A percentile compares a stretch with the other conserved stretches of the same genome.
Evolutionary conservation across 2,329 filamentous ascomycete genomes (phyloP).

Genomic region (Alternaria gaisen): DNA sequence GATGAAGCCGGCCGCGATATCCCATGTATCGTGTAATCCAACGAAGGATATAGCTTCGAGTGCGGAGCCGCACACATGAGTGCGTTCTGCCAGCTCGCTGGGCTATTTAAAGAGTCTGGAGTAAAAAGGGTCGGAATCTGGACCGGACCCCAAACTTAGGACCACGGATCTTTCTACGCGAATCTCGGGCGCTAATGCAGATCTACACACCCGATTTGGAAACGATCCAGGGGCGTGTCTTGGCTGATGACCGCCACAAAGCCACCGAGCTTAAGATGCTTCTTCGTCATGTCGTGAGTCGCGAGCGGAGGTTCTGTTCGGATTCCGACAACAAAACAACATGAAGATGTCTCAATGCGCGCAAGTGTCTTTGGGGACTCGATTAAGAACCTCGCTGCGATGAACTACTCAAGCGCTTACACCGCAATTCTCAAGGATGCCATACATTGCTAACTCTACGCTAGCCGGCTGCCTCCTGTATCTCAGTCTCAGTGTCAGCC

Average conservation of each 20-base stretch:
- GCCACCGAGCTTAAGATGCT: background rate
- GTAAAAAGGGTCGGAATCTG: slow-evolving; percentile 1
- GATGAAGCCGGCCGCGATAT: background rate
- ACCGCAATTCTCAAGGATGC: background rate
- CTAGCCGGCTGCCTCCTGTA: slow-evolving; percentile 5
- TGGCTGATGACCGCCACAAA: slow-evolving; percentile 11
- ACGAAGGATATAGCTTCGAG: background rate
- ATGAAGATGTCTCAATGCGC: background rate
- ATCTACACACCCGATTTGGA: slow-evolving; percentile 9
- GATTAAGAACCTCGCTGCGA: background rate
- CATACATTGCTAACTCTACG: background rate
- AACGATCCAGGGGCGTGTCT: slow-evolving; percentile 6
- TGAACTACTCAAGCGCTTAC: background rate
- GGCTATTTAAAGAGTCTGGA: background rate
- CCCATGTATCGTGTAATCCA: background rate
- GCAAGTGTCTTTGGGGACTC: background rate
- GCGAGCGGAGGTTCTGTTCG: background rate
- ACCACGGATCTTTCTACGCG: slow-evolving; percentile 5
- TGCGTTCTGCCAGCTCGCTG: background rate
- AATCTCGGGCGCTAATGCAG: slow-evolving; percentile 11
- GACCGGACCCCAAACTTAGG: slow-evolving; percentile 3
- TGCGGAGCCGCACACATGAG: background rate
- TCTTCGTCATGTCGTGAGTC: background rate
- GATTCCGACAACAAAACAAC: background rate
- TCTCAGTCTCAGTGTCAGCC: slow-evolving; percentile 1